Evolutionary conservation across 2,329 filamentous ascomycete genomes (phyloP).

Genomic region (Botrytis hyacinthi): DNA sequence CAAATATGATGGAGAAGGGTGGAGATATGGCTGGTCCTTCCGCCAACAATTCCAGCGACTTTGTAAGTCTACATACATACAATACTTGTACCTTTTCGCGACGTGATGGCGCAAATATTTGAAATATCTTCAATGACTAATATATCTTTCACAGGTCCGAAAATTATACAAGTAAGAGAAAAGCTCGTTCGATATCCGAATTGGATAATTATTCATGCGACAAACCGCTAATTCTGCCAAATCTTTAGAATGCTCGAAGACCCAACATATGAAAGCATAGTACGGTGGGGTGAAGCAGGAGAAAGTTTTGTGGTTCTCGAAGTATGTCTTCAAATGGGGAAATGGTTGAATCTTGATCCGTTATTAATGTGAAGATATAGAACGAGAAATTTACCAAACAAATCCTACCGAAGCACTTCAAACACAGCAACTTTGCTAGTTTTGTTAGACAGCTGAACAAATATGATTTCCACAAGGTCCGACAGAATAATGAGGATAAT

Average conservation of each 20-base stretch:
- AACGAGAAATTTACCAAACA: conserved; percentile 98
- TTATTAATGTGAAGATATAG: conserved; percentile 47
- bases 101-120: background rate
- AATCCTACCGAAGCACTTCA: conserved; percentile 97
- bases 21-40: conserved; percentile 36
- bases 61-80: conserved; percentile 63
- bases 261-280: conserved; percentile 85
- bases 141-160: conserved; percentile 65
- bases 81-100: background rate
- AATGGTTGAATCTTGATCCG: background rate
- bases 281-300: conserved; percentile 91
- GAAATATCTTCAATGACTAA: conserved; percentile 25
- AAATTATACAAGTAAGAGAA: conserved; percentile 89
- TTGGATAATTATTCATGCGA: conserved; percentile 36
- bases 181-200: background rate
- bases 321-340: conserved; percentile 52
- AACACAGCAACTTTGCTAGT: conserved; percentile 97
- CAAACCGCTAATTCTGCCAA: conserved; percentile 27
- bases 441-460: conserved; percentile 96
- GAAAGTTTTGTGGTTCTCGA: conserved; percentile 97
- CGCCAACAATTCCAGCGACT: conserved; percentile 88
- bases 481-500: conserved; percentile 84
- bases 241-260: conserved; percentile 88
- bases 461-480: conserved; percentile 97
- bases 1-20: conserved; percentile 37